Evolutionary conservation across 78 protist genomes (phyloP), one percentile per base, ranked within the genome.

Genomic region (Chrysochromulina tobinii): DNA sequence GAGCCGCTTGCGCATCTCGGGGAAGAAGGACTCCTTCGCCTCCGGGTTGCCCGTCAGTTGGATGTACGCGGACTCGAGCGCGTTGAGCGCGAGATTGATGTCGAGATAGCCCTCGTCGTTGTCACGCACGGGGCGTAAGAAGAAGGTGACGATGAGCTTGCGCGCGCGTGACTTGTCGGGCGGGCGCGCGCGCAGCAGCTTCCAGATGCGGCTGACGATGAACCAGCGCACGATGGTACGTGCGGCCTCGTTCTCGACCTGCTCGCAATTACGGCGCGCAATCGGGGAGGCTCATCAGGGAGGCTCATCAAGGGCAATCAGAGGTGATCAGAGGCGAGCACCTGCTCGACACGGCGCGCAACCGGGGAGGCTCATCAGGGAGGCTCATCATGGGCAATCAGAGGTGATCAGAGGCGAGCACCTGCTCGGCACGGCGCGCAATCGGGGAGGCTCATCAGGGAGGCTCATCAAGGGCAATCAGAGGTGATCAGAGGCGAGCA

Each of bases 1-100:
- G 25, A 79, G 38, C 20, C 87, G 61, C 48, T 18, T 14, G 61
- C 87, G 87, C 87, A 79, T 79, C 8, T 64, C 38, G 6, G 87
- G 87, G 61, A 79, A 79, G 61, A 79, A 79, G 15, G 3, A 0
- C 18, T 64, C 87, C 58, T 79, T 54, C n/a, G 87, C 87, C 25
- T 54, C 48, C 6, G 21, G n/a, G 4, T 79, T 21, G 64, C 87
- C 87, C 25, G 87, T 79, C 11, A 79, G 87, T 48, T 79, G 87
- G 57, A 79, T 79, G 61, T 23, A 79, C 1, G 87, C 87, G 25
- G 87, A 6, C 50, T 79, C 87, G 61, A 79, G 87, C 50, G 87
- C 87, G 87, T 79, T 79, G 27, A 79, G 61, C 15, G 87, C 87
- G 7, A 79, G 61, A 64, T 79, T 79, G 87, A 79, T 54, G 64